Conservation (phyloP, 2,329 filamentous ascomycete genomes). For the Huntiella bhutanensis region DNA sequence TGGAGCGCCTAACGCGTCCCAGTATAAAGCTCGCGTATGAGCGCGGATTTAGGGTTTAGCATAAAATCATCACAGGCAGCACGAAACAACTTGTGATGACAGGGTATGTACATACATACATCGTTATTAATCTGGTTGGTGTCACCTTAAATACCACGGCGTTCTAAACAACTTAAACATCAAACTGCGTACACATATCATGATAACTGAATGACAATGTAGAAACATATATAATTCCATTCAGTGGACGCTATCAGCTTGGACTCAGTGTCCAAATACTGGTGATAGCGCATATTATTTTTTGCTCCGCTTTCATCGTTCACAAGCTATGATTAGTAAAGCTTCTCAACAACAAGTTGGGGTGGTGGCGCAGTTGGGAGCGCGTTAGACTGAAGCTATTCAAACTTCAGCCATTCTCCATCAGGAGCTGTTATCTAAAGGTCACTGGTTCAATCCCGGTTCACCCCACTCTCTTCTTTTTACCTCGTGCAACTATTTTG, state of each 20-base stretch:
- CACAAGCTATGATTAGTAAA: background rate
- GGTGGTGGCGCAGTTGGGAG: conserved; percentile 12
- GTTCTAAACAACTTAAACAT: background rate
- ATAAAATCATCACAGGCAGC: no score
- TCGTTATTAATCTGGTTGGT: no score
- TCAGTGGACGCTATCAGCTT: background rate
- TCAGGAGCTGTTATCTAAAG: conserved; percentile 10
- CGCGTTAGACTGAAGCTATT: conserved; percentile 12
- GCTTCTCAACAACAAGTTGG: background rate
- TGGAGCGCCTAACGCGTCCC: no score
- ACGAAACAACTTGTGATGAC: no score
- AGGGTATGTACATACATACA: no score
- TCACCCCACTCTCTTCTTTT: conserved; percentile 6
- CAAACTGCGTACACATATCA: no score
- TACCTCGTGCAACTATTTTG: background rate
- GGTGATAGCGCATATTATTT: background rate
- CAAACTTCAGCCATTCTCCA: conserved; percentile 7
- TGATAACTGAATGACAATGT: no score
- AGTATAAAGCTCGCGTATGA: no score
- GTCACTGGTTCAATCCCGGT: conserved; percentile 12
- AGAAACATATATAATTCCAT: background rate
- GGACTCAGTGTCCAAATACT: background rate
- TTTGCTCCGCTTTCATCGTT: background rate
- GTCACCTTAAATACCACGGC: no score
- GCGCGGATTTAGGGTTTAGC: no score